A percentile compares a stretch with the other conserved stretches of the same genome.
phyloP scores from a whole-genome alignment of 352 stramenopile genomes.

The Phytophthora pluvialis region DNA sequence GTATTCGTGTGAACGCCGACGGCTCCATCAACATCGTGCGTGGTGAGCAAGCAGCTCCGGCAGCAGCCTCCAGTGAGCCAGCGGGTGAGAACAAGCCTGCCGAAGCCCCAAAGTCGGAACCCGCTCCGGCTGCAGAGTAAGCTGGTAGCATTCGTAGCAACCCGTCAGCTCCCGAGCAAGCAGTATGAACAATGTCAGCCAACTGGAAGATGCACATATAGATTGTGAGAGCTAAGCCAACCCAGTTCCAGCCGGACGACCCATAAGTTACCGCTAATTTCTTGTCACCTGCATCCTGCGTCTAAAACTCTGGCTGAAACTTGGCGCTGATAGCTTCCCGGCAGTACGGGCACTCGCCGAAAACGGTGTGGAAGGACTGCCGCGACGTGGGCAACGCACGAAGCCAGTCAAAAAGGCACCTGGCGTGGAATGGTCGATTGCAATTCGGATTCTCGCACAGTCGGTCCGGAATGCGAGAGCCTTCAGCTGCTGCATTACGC shows the following conservation, averaged over 20 bases:
- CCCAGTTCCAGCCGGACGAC: slow-evolving; percentile 4
- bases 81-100: slow-evolving; percentile 17
- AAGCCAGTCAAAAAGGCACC: slow-evolving; percentile 91
- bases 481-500: neutral
- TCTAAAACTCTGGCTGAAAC: slow-evolving; percentile 44
- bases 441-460: slow-evolving; percentile 89
- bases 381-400: slow-evolving; percentile 87
- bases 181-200: slow-evolving; percentile 18
- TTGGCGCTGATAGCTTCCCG: slow-evolving; percentile 87
- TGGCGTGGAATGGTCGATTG: slow-evolving; percentile 86
- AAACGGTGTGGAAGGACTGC: slow-evolving; percentile 91
- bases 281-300: slow-evolving; percentile 4
- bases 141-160: slow-evolving; percentile 3
- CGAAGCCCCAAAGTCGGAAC: slow-evolving; percentile 24
- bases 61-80: slow-evolving; percentile 3
- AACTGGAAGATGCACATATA: slow-evolving; percentile 18
- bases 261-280: slow-evolving; percentile 35
- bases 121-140: slow-evolving; percentile 31
- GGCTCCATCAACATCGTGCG: slow-evolving; percentile 72
- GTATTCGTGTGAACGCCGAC: slow-evolving; percentile 66
- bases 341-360: slow-evolving; percentile 92
- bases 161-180: slow-evolving; percentile 17
- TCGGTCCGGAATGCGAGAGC: slow-evolving; percentile 69
- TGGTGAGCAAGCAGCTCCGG: slow-evolving; percentile 8
- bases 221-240: slow-evolving; percentile 17